Evolutionary conservation across 208 protist genomes (phyloP).

Genomic region (Crithidia brevicula): DNA sequence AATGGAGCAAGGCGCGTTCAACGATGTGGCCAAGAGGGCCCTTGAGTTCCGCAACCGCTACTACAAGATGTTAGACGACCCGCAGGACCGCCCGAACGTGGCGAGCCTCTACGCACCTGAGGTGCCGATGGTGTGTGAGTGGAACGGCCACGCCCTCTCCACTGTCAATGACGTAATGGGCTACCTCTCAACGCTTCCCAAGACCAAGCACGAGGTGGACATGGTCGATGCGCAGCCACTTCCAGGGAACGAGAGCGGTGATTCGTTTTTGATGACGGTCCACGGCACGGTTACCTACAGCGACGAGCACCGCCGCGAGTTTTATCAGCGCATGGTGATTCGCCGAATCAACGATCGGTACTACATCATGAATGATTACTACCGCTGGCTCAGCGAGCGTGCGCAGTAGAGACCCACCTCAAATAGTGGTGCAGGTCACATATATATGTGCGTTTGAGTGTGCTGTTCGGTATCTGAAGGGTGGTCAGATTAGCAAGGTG

Average conservation of each 20-base stretch:
- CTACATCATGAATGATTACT: constrained; percentile 93
- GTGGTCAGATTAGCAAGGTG: too few species aligned
- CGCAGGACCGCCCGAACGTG: constrained; percentile 54
- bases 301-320: constrained; percentile 87
- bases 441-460: not conserved
- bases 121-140: constrained; percentile 81
- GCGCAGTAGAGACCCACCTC: constrained; percentile 33
- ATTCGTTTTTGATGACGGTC: constrained; percentile 84
- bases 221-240: constrained; percentile 91
- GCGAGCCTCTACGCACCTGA: constrained; percentile 70
- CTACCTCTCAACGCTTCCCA: constrained; percentile 72
- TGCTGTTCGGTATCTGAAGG: too few species aligned
- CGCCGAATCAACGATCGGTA: constrained; percentile 69
- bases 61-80: constrained; percentile 82
- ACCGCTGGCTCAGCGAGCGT: constrained; percentile 86
- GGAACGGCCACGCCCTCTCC: constrained; percentile 85
- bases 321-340: constrained; percentile 88
- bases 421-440: too few species aligned
- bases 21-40: constrained; percentile 81
- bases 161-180: constrained; percentile 49
- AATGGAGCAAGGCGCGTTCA: constrained; percentile 77
- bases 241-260: constrained; percentile 73
- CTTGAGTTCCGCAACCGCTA: constrained; percentile 79
- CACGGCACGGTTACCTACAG: constrained; percentile 86
- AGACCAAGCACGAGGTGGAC: constrained; percentile 81